A percentile compares a stretch with the other conserved stretches of the same genome.
These are phyloP conservation scores for Botryotinia globosa DNA, from an alignment of 2,329 filamentous ascomycete genomes.

Conservation along the genomic window DNA sequence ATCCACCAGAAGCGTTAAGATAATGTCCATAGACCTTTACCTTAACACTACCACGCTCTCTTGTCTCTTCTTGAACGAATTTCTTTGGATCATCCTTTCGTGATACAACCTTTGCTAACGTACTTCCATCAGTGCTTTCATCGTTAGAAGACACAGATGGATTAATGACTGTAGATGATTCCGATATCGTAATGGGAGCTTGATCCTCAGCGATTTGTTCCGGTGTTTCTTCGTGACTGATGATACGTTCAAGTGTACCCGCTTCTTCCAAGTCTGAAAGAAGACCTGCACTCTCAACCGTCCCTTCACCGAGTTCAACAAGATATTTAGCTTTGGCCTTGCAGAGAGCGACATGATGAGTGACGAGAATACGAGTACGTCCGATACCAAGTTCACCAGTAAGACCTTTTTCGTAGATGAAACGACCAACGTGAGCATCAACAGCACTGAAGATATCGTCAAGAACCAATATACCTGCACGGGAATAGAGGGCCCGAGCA, in stretches of 20 bases:
- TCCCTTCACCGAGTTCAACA: constrained; percentile 69
- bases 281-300: constrained; percentile 60
- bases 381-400: constrained; percentile 66
- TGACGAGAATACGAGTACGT: constrained; percentile 74
- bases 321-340: constrained; percentile 70
- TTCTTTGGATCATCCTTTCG: constrained; percentile 55
- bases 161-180: constrained; percentile 50
- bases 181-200: constrained; percentile 24
- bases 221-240: constrained; percentile 51
- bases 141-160: constrained; percentile 49
- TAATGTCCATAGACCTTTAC: constrained; percentile 66
- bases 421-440: constrained; percentile 76
- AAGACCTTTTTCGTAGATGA: constrained; percentile 74
- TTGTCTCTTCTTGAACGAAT: constrained; percentile 73
- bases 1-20: constrained; percentile 62
- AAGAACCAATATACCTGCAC: constrained; percentile 71
- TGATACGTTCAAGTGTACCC: constrained; percentile 55
- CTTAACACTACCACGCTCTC: constrained; percentile 68
- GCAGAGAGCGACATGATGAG: constrained; percentile 73
- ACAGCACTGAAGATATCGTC: constrained; percentile 83
- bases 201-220: constrained; percentile 51
- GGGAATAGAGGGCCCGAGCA: constrained; percentile 75
- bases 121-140: constrained; percentile 43
- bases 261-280: constrained; percentile 61
- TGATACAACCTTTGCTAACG: constrained; percentile 50